phyloP scores from a whole-genome alignment of 23 red algal species.

The Gracilaria gracilis region DNA sequence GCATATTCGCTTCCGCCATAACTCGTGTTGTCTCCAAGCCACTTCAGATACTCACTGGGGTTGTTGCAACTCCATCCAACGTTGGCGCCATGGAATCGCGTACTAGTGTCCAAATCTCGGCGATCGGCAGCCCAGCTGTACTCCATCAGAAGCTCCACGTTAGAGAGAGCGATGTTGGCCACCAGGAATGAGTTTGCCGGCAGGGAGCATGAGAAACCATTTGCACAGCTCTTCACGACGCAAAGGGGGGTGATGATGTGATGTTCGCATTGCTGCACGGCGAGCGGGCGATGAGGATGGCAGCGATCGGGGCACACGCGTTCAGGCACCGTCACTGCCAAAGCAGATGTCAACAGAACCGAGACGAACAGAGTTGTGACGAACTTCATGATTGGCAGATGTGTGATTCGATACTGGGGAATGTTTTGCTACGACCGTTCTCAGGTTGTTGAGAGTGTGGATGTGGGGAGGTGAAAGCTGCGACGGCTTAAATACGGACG shows the following conservation, averaged over 20 bases:
- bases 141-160: neutral
- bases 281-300: neutral
- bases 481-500: too few species aligned
- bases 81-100: neutral
- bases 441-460: too few species aligned
- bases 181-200: neutral
- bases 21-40: neutral
- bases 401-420: too few species aligned
- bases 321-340: too few species aligned
- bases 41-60: neutral
- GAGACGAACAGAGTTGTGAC: too few species aligned
- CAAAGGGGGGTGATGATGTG: neutral
- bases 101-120: neutral
- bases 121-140: neutral
- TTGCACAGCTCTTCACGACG: neutral
- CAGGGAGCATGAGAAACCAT: neutral
- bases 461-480: too few species aligned
- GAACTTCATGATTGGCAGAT: too few species aligned
- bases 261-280: neutral
- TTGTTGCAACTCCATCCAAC: constrained; percentile 12
- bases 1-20: neutral
- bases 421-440: too few species aligned
- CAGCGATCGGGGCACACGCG: neutral
- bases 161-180: neutral
- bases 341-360: too few species aligned